Percentiles rank a stretch among this genome's conserved stretches.
These are phyloP conservation scores for Mycena galericulata DNA, from an alignment of 768 basidiomycete species.

Conservation along the genomic window DNA sequence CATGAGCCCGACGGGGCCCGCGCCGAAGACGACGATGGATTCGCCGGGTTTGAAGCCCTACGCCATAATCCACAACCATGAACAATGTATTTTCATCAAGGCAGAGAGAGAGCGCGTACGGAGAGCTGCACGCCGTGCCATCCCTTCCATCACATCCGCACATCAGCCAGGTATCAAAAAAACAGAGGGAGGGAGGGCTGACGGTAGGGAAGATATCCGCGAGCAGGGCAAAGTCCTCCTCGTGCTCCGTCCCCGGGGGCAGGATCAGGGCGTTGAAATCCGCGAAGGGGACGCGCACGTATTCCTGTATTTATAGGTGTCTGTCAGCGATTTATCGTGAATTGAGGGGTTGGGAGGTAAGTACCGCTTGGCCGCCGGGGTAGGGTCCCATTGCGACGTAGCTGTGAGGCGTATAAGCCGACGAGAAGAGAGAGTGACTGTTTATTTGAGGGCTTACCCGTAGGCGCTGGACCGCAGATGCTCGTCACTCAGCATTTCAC, in stretches of 20 bases:
- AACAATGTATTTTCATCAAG: not conserved
- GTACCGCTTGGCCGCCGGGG: constrained; percentile 63
- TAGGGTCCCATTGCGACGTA: constrained; percentile 72
- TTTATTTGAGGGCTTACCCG: constrained; percentile 51
- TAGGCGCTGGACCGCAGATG: constrained; percentile 56
- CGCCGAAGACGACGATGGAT: constrained; percentile 65
- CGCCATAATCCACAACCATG: constrained; percentile 40
- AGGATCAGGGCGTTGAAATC: constrained; percentile 67
- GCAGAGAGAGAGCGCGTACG: constrained; percentile 38
- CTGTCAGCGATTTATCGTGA: not conserved
- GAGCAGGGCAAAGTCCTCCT: constrained; percentile 66
- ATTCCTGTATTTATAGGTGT: too few relatives aligned
- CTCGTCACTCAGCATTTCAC: not conserved
- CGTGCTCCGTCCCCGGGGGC: constrained; percentile 64
- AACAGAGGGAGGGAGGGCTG: constrained; percentile 23
- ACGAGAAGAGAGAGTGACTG: not conserved
- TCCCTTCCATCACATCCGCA: constrained; percentile 46
- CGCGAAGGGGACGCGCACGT: constrained; percentile 66
- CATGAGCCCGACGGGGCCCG: constrained; percentile 68
- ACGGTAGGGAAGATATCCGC: constrained; percentile 70
- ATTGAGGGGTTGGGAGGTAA: constrained; percentile 10
- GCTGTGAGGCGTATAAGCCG: constrained; percentile 56
- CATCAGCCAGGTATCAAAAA: not conserved
- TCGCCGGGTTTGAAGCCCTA: constrained; percentile 64
- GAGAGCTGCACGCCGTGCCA: constrained; percentile 66